Conservation (phyloP, 169 alveolate species). For the Plasmodium billcollinsi region DNA sequence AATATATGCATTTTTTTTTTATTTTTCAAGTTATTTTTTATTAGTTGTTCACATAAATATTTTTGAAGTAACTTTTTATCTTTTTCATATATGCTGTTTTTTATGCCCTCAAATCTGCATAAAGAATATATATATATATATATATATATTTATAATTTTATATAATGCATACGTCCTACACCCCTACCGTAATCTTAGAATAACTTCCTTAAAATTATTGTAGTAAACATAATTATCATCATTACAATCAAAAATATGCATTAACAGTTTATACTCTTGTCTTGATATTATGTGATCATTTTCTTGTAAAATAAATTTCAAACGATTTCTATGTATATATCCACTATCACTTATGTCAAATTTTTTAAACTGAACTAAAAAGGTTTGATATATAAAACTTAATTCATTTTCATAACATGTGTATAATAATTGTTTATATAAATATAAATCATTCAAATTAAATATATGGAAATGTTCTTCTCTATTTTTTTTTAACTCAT, state of each 20-base stretch:
- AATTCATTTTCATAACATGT: slow-evolving; percentile 68
- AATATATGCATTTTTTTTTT: slow-evolving; percentile 69
- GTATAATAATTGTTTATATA: slow-evolving; percentile 64
- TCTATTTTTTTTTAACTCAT: slow-evolving; percentile 65
- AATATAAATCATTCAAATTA: slow-evolving; percentile 24
- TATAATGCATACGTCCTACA: no score
- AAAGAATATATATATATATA: background rate
- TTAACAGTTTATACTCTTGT: slow-evolving; percentile 63
- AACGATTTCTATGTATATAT: slow-evolving; percentile 30
- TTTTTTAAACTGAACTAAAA: slow-evolving; percentile 37
- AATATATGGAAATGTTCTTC: slow-evolving; percentile 19
- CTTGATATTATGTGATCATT: slow-evolving; percentile 70
- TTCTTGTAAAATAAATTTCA: slow-evolving; percentile 31
- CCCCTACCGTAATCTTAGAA: slow-evolving; percentile 48
- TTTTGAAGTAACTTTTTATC: slow-evolving; percentile 38
- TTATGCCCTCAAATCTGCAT: slow-evolving; percentile 59
- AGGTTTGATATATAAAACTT: slow-evolving; percentile 48
- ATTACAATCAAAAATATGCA: slow-evolving; percentile 34
- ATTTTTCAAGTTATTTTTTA: slow-evolving; percentile 42
- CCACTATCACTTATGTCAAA: slow-evolving; percentile 67
- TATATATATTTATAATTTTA: background rate
- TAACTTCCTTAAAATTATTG: slow-evolving; percentile 36
- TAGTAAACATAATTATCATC: slow-evolving; percentile 73
- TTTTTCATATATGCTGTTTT: slow-evolving; percentile 71
- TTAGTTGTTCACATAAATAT: slow-evolving; percentile 56